phyloP scores from a whole-genome alignment of 192 early-diverging fungal species.

The Gigaspora rosea region DNA sequence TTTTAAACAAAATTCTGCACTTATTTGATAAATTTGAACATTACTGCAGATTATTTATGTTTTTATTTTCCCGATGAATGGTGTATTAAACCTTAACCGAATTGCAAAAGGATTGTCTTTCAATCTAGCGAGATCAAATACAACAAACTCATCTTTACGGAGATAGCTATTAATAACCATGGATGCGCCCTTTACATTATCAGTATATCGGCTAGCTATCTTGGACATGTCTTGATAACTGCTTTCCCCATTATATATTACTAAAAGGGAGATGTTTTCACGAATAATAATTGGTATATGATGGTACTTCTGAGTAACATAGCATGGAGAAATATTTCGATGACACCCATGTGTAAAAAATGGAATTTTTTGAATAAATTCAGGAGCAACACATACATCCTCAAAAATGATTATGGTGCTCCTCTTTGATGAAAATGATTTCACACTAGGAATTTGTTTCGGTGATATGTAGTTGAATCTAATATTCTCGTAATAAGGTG shows the following conservation, averaged over 20 bases:
- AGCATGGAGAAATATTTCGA: neutral
- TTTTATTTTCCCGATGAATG: no score
- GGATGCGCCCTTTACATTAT: conserved; percentile 4
- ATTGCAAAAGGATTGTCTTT: no score
- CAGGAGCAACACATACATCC: neutral
- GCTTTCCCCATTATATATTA: neutral
- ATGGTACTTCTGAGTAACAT: neutral
- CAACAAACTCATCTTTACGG: neutral
- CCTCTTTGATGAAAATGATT: neutral
- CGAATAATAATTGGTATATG: neutral
- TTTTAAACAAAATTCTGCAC: no score
- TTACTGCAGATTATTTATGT: no score
- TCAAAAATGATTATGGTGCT: neutral
- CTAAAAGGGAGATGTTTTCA: neutral
- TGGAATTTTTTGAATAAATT: neutral
- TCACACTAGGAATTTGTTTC: neutral
- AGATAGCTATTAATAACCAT: conserved; percentile 8
- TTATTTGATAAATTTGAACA: no score
- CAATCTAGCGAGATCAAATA: no score
- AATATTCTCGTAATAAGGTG: conserved; percentile 7
- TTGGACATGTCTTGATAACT: neutral
- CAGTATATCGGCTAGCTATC: conserved; percentile 3
- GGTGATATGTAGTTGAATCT: conserved; percentile 4
- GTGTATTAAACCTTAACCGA: no score
- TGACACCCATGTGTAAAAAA: neutral